Base-by-base conservation (phyloP, 2,329 filamentous ascomycete genomes). In the Talaromyces albobiverticillius region DNA sequence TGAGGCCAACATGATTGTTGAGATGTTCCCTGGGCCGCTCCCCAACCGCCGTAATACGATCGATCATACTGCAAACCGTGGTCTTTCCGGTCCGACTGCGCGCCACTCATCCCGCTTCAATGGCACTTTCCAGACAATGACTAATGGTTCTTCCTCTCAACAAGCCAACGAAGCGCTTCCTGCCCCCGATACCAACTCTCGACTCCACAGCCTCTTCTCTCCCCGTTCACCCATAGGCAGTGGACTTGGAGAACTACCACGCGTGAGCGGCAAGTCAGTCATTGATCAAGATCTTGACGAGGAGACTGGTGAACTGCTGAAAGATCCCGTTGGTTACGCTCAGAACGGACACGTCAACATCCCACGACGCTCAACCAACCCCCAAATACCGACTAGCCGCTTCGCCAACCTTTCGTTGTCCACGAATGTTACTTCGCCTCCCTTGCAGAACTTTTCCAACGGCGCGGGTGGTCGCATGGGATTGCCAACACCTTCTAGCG, bases 361-460 rank as follows among this genome's bases (percentile, higher is more conserved):
- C n/a, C 62, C 65, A 38, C 64, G 89, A 51, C 84, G 86, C 60
- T 82, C 84, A 36, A 91, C 87, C 1, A 88, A 85, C 51, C 85
- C 88, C 23, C 84, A 89, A 56, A 76, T 92, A 36, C 86, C 88
- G 7, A 81, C 89, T 23, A 76, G 79, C 58, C 85, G 84, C 31
- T 86, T 95, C 75, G 79, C 79, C 32, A 82, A 78, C 46, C 75
- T 96, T 51, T 89, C 88, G 8, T 74, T 95, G 54, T 87, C 86
- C 63, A 90, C 88, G n/a, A 80, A 76, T 46, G 76, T 82, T 62
- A 69, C 76, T 7, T 79, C 84, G 3, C 78, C 83, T 5, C 79
- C 82, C 1, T 68, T 85, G 58, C 76, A 81, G 25, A 78, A 72
- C 40, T 82, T 79, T 57, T 69, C 71, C 2, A 78, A 80, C 22